Conservation (phyloP, 2,329 filamentous ascomycete species). For the Hypoxylon sp. region DNA sequence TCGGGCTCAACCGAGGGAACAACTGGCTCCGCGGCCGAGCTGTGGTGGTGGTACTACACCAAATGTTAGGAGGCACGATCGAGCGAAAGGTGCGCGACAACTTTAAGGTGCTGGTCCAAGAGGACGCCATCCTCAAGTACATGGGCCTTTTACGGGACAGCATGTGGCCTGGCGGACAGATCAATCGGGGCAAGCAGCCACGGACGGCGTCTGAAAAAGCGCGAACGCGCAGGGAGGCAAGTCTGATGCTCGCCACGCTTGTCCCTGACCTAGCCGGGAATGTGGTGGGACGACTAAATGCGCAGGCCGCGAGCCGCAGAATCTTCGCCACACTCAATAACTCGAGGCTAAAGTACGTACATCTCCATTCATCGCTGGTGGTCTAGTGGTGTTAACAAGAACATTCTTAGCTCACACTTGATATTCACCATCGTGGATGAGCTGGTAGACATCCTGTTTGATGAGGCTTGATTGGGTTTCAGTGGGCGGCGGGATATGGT, state of each 20-base stretch:
- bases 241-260: slow-evolving; percentile 85
- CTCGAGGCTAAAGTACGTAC: slow-evolving; percentile 80
- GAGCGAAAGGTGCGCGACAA: slow-evolving; percentile 93
- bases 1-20: slow-evolving; percentile 92
- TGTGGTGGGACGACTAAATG: slow-evolving; percentile 92
- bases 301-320: slow-evolving; percentile 85
- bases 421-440: slow-evolving; percentile 77
- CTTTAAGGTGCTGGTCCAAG: slow-evolving; percentile 75
- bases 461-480: slow-evolving; percentile 43
- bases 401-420: slow-evolving; percentile 67
- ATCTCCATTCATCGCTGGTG: background rate
- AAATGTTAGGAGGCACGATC: slow-evolving; percentile 93
- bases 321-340: slow-evolving; percentile 95
- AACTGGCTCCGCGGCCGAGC: slow-evolving; percentile 97
- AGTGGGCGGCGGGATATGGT: no score
- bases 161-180: slow-evolving; percentile 80
- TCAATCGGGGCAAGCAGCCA: slow-evolving; percentile 58
- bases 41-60: slow-evolving; percentile 94
- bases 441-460: slow-evolving; percentile 70
- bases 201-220: slow-evolving; percentile 77
- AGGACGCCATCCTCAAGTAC: slow-evolving; percentile 80
- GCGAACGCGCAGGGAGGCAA: slow-evolving; percentile 84
- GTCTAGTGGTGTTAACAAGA: slow-evolving; percentile 24
- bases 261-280: slow-evolving; percentile 90
- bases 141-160: slow-evolving; percentile 74